Evolutionary conservation across 208 protist genomes (phyloP).

Genomic region (Phytomonas serpens): DNA sequence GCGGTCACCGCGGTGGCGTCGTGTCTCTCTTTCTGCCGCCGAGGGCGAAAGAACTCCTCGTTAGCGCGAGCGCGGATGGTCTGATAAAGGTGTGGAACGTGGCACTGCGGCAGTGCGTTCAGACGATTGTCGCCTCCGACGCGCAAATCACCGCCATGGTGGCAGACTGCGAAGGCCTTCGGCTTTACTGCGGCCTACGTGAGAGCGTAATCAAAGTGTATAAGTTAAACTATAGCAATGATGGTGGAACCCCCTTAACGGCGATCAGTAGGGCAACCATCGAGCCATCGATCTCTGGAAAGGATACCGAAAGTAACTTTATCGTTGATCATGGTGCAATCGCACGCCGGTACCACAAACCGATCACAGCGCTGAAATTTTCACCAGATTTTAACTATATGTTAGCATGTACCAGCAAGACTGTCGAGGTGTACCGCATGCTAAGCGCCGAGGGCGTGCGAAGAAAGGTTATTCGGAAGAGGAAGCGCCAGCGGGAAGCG

Average conservation of each 20-base stretch:
- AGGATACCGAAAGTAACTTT: conserved; percentile 3
- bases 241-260: not conserved
- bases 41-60: conserved; percentile 23
- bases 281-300: conserved; percentile 1
- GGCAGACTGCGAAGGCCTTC: conserved; percentile 44
- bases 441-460: conserved; percentile 59
- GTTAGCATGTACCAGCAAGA: conserved; percentile 74
- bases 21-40: conserved; percentile 60
- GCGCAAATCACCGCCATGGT: conserved; percentile 66
- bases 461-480: conserved; percentile 63
- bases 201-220: conserved; percentile 87
- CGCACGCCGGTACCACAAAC: conserved; percentile 73
- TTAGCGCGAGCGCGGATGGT: conserved; percentile 77
- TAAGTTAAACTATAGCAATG: conserved; percentile 16
- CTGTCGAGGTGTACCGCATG: conserved; percentile 77
- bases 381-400: conserved; percentile 62
- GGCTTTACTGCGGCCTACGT: conserved; percentile 77
- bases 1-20: conserved; percentile 80
- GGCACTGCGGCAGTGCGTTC: conserved; percentile 70
- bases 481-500: conserved; percentile 40
- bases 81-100: conserved; percentile 87
- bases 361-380: conserved; percentile 60
- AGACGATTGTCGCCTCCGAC: conserved; percentile 80
- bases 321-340: conserved; percentile 66
- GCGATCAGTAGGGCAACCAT: conserved; percentile 8